Evolutionary conservation across 2,329 filamentous ascomycete species (phyloP).

Genomic region (Claviceps pazoutovae): DNA sequence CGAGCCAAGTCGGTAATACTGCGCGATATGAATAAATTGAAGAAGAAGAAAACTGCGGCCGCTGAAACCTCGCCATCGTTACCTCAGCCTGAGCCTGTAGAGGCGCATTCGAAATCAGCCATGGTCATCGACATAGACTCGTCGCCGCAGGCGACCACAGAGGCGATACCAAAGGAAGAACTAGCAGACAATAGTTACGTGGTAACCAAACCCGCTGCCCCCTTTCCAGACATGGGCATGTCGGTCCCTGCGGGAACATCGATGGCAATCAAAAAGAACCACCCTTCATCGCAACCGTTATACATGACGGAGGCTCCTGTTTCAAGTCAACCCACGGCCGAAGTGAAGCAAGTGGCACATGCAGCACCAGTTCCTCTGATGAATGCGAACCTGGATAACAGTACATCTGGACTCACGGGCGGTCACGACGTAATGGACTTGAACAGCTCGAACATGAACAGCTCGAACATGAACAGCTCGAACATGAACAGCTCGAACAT

Average conservation of each 20-base stretch:
- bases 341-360: conserved; percentile 12
- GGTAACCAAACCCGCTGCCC: conserved; percentile 27
- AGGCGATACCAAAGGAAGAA: conserved; percentile 15
- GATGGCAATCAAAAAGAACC: conserved; percentile 12
- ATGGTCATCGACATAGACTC: conserved; percentile 24
- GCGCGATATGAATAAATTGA: conserved; percentile 35
- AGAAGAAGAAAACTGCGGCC: conserved; percentile 14
- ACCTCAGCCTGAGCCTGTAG: conserved; percentile 15
- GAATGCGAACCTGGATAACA: conserved; percentile 13
- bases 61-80: conserved; percentile 5
- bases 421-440: conserved; percentile 8
- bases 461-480: too few relatives aligned
- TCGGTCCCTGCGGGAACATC: conserved; percentile 8
- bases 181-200: conserved; percentile 20
- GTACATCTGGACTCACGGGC: conserved; percentile 10
- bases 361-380: conserved; percentile 16
- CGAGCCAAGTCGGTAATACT: conserved; percentile 40
- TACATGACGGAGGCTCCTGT: not conserved
- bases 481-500: too few relatives aligned
- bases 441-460: conserved; percentile 24
- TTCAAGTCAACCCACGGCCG: conserved; percentile 11
- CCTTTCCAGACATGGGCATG: conserved; percentile 42
- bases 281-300: conserved; percentile 1
- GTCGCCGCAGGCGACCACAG: conserved; percentile 16
- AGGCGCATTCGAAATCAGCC: conserved; percentile 22